A percentile compares a stretch with the other conserved stretches of the same genome.
Evolutionary conservation across 1,139 yeast species (phyloP).

Genomic region (Yamadazyma songkhlaensis): DNA sequence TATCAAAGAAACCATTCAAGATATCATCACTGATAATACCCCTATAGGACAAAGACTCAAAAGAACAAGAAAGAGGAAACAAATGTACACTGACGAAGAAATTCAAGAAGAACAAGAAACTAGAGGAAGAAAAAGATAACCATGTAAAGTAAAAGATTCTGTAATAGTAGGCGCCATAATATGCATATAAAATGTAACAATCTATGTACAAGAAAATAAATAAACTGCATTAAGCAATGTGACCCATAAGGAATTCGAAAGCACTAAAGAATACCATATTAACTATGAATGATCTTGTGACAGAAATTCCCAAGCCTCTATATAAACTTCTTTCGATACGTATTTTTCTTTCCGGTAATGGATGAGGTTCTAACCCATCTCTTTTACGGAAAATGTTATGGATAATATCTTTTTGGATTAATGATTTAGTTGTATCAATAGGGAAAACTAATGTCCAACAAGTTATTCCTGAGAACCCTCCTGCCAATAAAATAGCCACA

Average conservation of each 20-base stretch:
- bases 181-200: neutral
- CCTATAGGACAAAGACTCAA: constrained; percentile 18
- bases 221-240: constrained; percentile 27
- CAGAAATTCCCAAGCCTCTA: constrained; percentile 74
- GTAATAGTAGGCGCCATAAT: no score
- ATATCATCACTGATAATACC: constrained; percentile 22
- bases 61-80: constrained; percentile 9
- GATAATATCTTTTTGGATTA: constrained; percentile 71
- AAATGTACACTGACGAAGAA: constrained; percentile 8
- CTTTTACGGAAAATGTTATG: constrained; percentile 56
- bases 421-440: constrained; percentile 73
- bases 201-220: constrained; percentile 9
- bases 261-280: constrained; percentile 75
- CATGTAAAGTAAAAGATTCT: constrained; percentile 1
- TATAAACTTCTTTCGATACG: constrained; percentile 52
- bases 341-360: constrained; percentile 28
- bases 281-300: constrained; percentile 65
- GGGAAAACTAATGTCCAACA: constrained; percentile 79
- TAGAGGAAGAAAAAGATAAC: constrained; percentile 12
- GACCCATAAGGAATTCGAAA: constrained; percentile 64
- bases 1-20: constrained; percentile 30
- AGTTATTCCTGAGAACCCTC: constrained; percentile 75
- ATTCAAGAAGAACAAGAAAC: constrained; percentile 13
- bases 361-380: constrained; percentile 40
- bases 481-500: constrained; percentile 51